These are phyloP conservation scores for Gaeumannomyces sp. DNA, from an alignment of 2,329 filamentous ascomycete genomes.

Conservation along the genomic window DNA sequence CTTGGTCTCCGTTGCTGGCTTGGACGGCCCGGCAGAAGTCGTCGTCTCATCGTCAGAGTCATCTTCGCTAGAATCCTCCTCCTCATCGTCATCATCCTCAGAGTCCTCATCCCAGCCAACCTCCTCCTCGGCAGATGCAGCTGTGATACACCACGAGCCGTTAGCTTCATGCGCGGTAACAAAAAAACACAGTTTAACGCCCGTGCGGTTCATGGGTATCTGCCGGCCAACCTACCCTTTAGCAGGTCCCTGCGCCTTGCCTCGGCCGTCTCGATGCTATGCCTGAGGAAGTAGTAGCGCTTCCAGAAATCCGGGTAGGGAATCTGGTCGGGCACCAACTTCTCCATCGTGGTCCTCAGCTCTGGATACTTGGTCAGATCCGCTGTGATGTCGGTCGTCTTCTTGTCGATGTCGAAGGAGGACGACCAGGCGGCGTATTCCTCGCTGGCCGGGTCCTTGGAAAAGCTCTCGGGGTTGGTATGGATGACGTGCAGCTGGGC, in stretches of 20 bases:
- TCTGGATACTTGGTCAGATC: slow-evolving; percentile 86
- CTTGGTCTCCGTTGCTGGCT: slow-evolving; percentile 22
- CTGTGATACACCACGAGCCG: slow-evolving; percentile 31
- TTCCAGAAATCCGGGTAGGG: slow-evolving; percentile 88
- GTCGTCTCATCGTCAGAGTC: slow-evolving; percentile 14
- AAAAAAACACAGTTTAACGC: slow-evolving; percentile 9
- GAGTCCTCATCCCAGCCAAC: slow-evolving; percentile 59
- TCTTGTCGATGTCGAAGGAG: slow-evolving; percentile 72
- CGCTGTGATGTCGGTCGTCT: slow-evolving; percentile 74
- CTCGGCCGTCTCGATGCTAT: slow-evolving; percentile 91
- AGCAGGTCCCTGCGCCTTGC: slow-evolving; percentile 80
- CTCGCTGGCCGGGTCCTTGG: slow-evolving; percentile 68
- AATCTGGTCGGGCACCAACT: slow-evolving; percentile 87
- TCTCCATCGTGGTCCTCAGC: slow-evolving; percentile 85
- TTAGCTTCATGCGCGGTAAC: slow-evolving; percentile 20
- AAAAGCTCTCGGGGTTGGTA: slow-evolving; percentile 74
- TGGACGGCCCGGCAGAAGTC: slow-evolving; percentile 18
- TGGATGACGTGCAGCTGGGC: slow-evolving; percentile 95
- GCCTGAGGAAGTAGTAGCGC: slow-evolving; percentile 89
- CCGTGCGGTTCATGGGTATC: not conserved
- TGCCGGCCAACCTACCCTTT: slow-evolving; percentile 58
- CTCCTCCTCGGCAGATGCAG: slow-evolving; percentile 66
- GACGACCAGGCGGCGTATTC: slow-evolving; percentile 71
- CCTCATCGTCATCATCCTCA: slow-evolving; percentile 22
- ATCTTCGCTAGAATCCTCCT: not conserved